Conservation (phyloP, 2,329 filamentous ascomycete species). For the Curvularia sp. region DNA sequence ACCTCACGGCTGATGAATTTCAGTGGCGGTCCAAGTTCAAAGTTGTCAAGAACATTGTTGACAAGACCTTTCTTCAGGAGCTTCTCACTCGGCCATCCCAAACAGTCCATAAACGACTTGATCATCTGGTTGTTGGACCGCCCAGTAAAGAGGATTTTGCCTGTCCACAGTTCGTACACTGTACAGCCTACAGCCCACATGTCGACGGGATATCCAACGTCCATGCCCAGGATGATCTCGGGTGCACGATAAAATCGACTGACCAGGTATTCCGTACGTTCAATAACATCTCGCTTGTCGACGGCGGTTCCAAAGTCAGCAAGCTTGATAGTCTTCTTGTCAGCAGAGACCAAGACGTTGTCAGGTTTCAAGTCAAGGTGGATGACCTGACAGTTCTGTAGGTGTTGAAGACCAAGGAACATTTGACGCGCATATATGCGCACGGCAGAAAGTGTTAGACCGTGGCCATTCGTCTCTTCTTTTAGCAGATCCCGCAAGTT, state of each 20-base stretch:
- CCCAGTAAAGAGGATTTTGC: conserved; percentile 95
- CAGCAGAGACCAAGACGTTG: conserved; percentile 77
- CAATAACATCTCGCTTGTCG: conserved; percentile 80
- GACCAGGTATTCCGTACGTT: conserved; percentile 93
- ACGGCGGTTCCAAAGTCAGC: conserved; percentile 97
- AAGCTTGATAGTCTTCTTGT: conserved; percentile 80
- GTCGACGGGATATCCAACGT: conserved; percentile 92
- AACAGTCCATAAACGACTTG: conserved; percentile 92
- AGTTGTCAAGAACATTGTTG: conserved; percentile 77
- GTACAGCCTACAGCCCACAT: conserved; percentile 99
- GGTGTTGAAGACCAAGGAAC: conserved; percentile 84
- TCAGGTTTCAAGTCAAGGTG: conserved; percentile 98
- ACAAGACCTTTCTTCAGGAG: conserved; percentile 75
- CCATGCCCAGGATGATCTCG: conserved; percentile 96
- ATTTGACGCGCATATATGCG: conserved; percentile 92
- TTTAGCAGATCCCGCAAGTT: conserved; percentile 93
- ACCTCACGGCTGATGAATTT: conserved; percentile 84
- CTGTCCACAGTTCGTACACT: conserved; percentile 94
- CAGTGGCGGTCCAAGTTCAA: conserved; percentile 63
- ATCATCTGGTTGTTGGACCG: conserved; percentile 99
- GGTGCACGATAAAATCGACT: conserved; percentile 97
- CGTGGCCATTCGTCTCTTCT: conserved; percentile 81
- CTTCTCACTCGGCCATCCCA: conserved; percentile 90
- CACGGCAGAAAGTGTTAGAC: conserved; percentile 87
- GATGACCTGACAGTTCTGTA: conserved; percentile 91